These are phyloP conservation scores for Penicillium turbatum DNA, from an alignment of 495 filamentous ascomycete species.

Conservation along the genomic window DNA sequence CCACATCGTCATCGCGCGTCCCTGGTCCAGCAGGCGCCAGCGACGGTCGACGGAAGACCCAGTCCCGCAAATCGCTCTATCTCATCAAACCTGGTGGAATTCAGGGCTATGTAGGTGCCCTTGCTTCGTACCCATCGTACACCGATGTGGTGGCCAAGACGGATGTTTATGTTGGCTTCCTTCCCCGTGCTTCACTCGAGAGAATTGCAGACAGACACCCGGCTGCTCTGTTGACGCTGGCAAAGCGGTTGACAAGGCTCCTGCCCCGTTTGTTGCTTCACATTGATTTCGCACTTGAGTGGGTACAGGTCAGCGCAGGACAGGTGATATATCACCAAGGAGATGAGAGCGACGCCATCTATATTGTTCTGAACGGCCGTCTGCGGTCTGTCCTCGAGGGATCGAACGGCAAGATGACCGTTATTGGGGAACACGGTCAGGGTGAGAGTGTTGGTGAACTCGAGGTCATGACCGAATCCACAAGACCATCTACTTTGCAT, in stretches of 20 bases:
- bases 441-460: slow-evolving; percentile 96
- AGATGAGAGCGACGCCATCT: slow-evolving; percentile 97
- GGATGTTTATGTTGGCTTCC: slow-evolving; percentile 96
- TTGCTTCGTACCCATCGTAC: slow-evolving; percentile 93
- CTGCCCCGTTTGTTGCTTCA: slow-evolving; percentile 90
- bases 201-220: slow-evolving; percentile 89
- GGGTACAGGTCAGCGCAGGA: slow-evolving; percentile 93
- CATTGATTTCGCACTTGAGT: slow-evolving; percentile 96
- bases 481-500: slow-evolving; percentile 81
- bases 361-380: slow-evolving; percentile 92
- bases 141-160: slow-evolving; percentile 96
- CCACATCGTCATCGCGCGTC: slow-evolving; percentile 43
- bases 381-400: slow-evolving; percentile 75
- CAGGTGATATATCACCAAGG: slow-evolving; percentile 91
- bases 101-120: slow-evolving; percentile 87
- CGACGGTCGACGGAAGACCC: slow-evolving; percentile 46
- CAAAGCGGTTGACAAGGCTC: slow-evolving; percentile 84
- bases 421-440: slow-evolving; percentile 90
- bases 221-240: slow-evolving; percentile 89
- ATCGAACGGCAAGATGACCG: slow-evolving; percentile 75
- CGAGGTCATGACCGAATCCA: slow-evolving; percentile 93
- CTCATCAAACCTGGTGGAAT: slow-evolving; percentile 93
- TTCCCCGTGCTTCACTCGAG: slow-evolving; percentile 81
- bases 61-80: slow-evolving; percentile 69
- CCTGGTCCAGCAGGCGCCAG: slow-evolving; percentile 28